Percentiles rank a stretch among this genome's conserved stretches.
Evolutionary conservation across 2,329 filamentous ascomycete species (phyloP).

Genomic region (Coniochaeta sp.): DNA sequence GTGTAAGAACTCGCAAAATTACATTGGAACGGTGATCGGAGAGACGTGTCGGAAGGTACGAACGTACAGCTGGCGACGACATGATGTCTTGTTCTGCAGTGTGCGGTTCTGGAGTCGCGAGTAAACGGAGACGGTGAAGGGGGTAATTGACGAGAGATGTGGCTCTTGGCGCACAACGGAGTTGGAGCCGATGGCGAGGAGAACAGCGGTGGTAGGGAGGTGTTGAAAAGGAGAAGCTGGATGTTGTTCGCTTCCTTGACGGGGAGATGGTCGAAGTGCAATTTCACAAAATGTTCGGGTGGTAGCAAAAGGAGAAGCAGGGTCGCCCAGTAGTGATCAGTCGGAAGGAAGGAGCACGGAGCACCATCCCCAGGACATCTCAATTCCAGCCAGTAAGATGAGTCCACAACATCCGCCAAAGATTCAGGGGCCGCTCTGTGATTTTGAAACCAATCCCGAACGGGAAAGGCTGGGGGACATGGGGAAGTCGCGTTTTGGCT

Average conservation of each 20-base stretch:
- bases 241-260: slow-evolving; percentile 2
- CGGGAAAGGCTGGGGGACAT: slow-evolving; percentile 7
- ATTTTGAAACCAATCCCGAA: slow-evolving; percentile 6
- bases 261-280: slow-evolving; percentile 18
- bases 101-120: neutral
- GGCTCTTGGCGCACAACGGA: neutral
- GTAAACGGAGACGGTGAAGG: neutral
- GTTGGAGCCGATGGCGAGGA: neutral
- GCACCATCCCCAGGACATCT: slow-evolving; percentile 6
- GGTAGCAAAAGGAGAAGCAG: slow-evolving; percentile 9
- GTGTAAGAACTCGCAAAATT: slow-evolving; percentile 3
- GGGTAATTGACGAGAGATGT: neutral
- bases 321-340: slow-evolving; percentile 4
- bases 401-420: slow-evolving; percentile 1
- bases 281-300: slow-evolving; percentile 32
- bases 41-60: slow-evolving; percentile 6
- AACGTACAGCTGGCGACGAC: slow-evolving; percentile 27
- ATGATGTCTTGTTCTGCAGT: slow-evolving; percentile 11
- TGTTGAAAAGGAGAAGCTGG: slow-evolving; percentile 1
- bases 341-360: slow-evolving; percentile 8
- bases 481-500: slow-evolving; percentile 2
- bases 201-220: neutral
- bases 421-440: slow-evolving; percentile 16
- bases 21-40: slow-evolving; percentile 6
- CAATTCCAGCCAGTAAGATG: slow-evolving; percentile 4